A percentile compares a stretch with the other conserved stretches of the same genome.
These are phyloP conservation scores for Hansenula sp. DNA, from an alignment of 1,139 yeast species.

Conservation along the genomic window DNA sequence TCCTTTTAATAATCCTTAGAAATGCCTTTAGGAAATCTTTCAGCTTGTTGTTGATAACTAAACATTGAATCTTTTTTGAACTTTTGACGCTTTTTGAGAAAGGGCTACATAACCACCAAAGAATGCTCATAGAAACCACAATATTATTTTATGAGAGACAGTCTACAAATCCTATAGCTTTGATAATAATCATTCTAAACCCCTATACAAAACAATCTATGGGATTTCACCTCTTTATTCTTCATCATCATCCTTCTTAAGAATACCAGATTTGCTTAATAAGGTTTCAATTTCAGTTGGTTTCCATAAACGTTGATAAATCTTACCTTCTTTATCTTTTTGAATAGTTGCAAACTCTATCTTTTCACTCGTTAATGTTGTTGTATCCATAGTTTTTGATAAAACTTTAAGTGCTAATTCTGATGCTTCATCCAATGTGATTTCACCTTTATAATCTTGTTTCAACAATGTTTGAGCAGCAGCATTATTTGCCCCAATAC, in stretches of 20 bases:
- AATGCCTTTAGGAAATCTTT: too few relatives aligned
- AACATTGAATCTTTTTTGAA: too few relatives aligned
- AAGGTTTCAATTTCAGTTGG: slow-evolving; percentile 73
- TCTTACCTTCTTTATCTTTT: slow-evolving; percentile 41
- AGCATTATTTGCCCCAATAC: slow-evolving; percentile 94
- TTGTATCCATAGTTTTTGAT: slow-evolving; percentile 90
- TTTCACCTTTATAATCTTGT: slow-evolving; percentile 88
- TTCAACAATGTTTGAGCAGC: slow-evolving; percentile 94
- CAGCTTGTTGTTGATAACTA: too few relatives aligned
- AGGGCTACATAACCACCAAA: too few relatives aligned
- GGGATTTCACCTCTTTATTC: too few relatives aligned
- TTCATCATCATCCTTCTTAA: slow-evolving; percentile 46
- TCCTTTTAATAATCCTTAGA: too few relatives aligned
- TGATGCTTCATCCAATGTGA: slow-evolving; percentile 73
- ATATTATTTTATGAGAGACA: too few relatives aligned
- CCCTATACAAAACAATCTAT: too few relatives aligned
- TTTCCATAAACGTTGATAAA: slow-evolving; percentile 71
- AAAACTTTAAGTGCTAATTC: slow-evolving; percentile 88
- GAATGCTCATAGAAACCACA: too few relatives aligned
- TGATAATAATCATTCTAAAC: neutral
- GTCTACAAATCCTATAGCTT: too few relatives aligned
- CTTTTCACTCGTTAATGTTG: slow-evolving; percentile 81
- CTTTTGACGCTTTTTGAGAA: too few relatives aligned
- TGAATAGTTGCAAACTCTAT: slow-evolving; percentile 84
- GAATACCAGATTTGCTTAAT: slow-evolving; percentile 70